Percentiles rank a stretch among this genome's conserved stretches.
Evolutionary conservation across 2,329 filamentous ascomycete species (phyloP).

Genomic region (Chaetomium olivaceum): DNA sequence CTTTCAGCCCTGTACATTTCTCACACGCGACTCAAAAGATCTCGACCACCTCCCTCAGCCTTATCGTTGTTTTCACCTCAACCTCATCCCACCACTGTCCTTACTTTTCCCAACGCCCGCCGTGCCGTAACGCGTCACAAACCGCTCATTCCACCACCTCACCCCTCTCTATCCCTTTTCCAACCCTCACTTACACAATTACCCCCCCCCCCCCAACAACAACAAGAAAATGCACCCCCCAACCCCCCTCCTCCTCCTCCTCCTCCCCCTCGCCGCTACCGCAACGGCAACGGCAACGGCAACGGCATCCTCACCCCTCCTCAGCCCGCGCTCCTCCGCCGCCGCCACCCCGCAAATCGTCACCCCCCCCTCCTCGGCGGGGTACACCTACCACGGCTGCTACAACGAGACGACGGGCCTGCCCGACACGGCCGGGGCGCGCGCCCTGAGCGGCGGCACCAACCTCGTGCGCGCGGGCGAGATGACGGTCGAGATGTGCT

Average conservation of each 20-base stretch:
- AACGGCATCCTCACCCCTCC: too few species aligned
- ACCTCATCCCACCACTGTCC: not conserved
- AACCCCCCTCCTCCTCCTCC: not conserved
- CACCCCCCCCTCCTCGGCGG: not conserved
- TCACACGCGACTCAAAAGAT: not conserved
- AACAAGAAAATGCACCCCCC: not conserved
- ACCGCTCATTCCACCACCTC: not conserved
- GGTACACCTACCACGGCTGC: constrained; percentile 46
- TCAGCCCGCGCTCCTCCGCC: not conserved
- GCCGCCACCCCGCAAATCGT: not conserved
- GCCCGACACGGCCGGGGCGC: constrained; percentile 42
- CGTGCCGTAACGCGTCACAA: not conserved
- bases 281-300: not conserved
- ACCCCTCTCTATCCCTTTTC: not conserved
- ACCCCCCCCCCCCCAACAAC: not conserved
- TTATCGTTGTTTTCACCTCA: not conserved
- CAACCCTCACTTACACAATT: not conserved
- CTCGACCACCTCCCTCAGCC: constrained; percentile 1
- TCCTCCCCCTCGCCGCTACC: not conserved
- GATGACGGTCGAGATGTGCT: constrained; percentile 56
- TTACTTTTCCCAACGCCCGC: not conserved
- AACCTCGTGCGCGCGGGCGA: constrained; percentile 44
- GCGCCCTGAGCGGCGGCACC: constrained; percentile 48
- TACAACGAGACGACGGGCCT: constrained; percentile 58
- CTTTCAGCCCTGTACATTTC: constrained; percentile 2